Evolutionary conservation across 2,329 filamentous ascomycete genomes (phyloP), one percentile per base, ranked within the genome.

Genomic region (Fusarium sp.): DNA sequence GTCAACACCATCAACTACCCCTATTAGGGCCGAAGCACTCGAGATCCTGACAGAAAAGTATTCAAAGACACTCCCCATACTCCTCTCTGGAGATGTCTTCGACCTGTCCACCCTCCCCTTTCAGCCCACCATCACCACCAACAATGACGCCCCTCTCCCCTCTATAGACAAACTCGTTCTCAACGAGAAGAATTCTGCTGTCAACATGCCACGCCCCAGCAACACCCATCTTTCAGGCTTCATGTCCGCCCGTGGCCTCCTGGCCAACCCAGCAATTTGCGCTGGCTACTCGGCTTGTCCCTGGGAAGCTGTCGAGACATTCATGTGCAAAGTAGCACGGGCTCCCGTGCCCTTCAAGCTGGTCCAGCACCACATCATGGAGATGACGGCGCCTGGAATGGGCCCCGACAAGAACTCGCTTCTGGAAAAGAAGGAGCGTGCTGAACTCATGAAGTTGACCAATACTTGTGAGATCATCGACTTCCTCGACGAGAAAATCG

Each of bases 51-150:
- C 85, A 4, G 79, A 82, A 16, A 85, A 82, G 68, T 86, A 86
- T 74, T 79, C 86, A 51, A 74, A 81, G 51, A 82, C 80, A n/a
- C 82, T 92, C 0, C 90, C 90, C 0, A 84, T 91, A 40, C 80
- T 92, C 9, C 85, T 90, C 5, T 92, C 90, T n/a, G 90, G 90
- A 18, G 90, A 92, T 71, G 86, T 91, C 21, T 92, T 91, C 71
- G 85, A 88, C 30, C 80, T 90, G 53, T 78, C 78, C 53, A 73
- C 82, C 13, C 79, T 88, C 27, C 85, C 85, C 14, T 83, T 86
- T 50, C 68, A 75, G 27, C 69, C 77, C 9, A 75, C 76, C 41
- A 69, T 71, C 41, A 75, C 69, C 40, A 75, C 65, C 46, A 75
- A 72, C 54, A 74, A 73, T 42, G 63, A 63, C 37, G 48, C 66